phyloP scores from a whole-genome alignment of 1,139 yeast genomes.

The Protomyces lactucae-debilis region DNA sequence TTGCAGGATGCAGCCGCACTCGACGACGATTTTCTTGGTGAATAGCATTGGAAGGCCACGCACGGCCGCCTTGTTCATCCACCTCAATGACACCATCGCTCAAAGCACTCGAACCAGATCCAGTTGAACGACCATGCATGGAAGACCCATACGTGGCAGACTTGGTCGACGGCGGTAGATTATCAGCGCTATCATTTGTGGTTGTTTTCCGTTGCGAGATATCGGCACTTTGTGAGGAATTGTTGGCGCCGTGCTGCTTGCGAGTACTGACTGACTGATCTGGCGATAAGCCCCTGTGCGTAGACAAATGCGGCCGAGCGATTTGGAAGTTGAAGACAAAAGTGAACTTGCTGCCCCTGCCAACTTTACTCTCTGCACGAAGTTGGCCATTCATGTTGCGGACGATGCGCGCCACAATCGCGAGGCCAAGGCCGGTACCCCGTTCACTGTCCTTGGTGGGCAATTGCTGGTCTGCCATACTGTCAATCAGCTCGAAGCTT shows the following conservation, averaged over 20 bases:
- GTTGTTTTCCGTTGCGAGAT: background rate
- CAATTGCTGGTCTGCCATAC: background rate
- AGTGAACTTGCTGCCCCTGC: constrained; percentile 24
- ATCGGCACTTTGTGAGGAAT: background rate
- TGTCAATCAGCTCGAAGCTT: constrained; percentile 17
- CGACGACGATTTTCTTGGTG: background rate
- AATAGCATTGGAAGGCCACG: constrained; percentile 15
- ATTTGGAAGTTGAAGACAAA: constrained; percentile 9
- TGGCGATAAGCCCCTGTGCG: background rate
- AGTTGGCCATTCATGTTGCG: constrained; percentile 26
- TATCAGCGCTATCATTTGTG: background rate
- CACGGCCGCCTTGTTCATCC: background rate
- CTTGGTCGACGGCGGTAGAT: background rate
- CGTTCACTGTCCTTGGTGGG: constrained; percentile 1
- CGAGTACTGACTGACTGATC: background rate
- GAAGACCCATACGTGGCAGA: background rate
- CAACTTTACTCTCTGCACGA: constrained; percentile 14
- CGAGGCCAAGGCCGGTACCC: constrained; percentile 26
- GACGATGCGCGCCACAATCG: constrained; percentile 25
- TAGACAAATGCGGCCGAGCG: background rate
- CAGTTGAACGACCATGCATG: background rate
- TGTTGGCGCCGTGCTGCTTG: background rate
- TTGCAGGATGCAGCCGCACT: background rate
- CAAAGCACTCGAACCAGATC: background rate
- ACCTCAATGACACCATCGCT: constrained; percentile 2